Evolutionary conservation across 2,329 filamentous ascomycete species (phyloP).

Genomic region (Nectriaceae sp.): DNA sequence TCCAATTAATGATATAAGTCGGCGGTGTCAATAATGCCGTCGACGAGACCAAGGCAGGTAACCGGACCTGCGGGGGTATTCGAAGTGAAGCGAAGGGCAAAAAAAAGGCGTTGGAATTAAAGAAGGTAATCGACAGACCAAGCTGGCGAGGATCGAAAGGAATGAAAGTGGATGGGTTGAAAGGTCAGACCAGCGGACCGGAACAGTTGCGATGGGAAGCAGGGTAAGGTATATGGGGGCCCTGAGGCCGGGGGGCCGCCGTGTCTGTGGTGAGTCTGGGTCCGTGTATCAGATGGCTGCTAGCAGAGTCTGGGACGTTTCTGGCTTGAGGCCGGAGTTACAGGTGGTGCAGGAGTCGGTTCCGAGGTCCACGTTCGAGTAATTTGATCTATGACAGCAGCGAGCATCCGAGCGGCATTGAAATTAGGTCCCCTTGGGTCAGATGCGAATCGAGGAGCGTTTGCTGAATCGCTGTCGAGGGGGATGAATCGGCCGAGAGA

Average conservation of each 20-base stretch:
- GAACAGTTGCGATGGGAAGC: not conserved
- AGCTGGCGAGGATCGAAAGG: constrained; percentile 5
- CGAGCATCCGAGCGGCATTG: constrained; percentile 55
- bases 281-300: constrained; percentile 1
- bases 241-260: not conserved
- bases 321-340: constrained; percentile 27
- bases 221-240: constrained; percentile 7
- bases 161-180: constrained; percentile 12
- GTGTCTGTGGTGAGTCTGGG: not conserved
- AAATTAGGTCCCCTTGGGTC: constrained; percentile 4
- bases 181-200: constrained; percentile 13
- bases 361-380: constrained; percentile 27
- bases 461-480: no score
- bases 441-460: not conserved
- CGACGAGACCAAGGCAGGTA: constrained; percentile 43
- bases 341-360: constrained; percentile 37
- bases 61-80: constrained; percentile 54
- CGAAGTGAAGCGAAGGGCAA: constrained; percentile 28
- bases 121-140: constrained; percentile 23
- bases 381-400: constrained; percentile 20
- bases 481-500: constrained; percentile 1
- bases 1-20: constrained; percentile 14
- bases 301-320: constrained; percentile 40
- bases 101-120: constrained; percentile 53
- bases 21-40: constrained; percentile 31